These are phyloP conservation scores for Fusarium kyushuense DNA, from an alignment of 2,329 filamentous ascomycete species.

Conservation along the genomic window DNA sequence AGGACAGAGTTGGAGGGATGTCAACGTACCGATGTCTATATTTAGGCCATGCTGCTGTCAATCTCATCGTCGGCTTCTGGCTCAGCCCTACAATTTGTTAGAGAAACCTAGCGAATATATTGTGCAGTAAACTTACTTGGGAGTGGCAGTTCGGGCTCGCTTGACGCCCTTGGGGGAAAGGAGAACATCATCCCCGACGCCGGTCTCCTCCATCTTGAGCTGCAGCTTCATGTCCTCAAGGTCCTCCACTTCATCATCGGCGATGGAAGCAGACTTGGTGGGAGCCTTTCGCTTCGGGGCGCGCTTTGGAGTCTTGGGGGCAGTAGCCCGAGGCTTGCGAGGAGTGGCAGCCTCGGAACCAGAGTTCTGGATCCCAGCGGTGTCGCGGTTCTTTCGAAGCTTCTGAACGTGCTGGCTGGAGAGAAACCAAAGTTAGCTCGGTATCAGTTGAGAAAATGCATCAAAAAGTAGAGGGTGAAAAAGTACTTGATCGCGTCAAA, in stretches of 20 bases:
- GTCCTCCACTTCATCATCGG: constrained; percentile 45
- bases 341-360: constrained; percentile 38
- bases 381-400: constrained; percentile 55
- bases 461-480: constrained; percentile 8
- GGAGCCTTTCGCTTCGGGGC: constrained; percentile 45
- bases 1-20: background rate
- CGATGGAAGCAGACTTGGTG: constrained; percentile 22
- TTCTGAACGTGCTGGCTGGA: constrained; percentile 62
- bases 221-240: constrained; percentile 43
- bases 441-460: constrained; percentile 1
- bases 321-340: constrained; percentile 38
- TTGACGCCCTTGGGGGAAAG: constrained; percentile 41
- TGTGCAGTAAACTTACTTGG: constrained; percentile 33
- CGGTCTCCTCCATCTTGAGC: constrained; percentile 48
- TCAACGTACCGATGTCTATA: constrained; percentile 8
- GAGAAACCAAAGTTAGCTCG: constrained; percentile 29
- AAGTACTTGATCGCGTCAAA: constrained; percentile 57
- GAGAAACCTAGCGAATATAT: constrained; percentile 23
- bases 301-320: constrained; percentile 48
- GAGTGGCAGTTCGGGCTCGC: constrained; percentile 35
- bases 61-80: constrained; percentile 16
- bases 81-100: constrained; percentile 26
- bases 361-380: constrained; percentile 38
- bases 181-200: constrained; percentile 17
- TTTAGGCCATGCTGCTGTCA: constrained; percentile 19